Evolutionary conservation across 1,139 yeast genomes (phyloP).

Genomic region (Wickerhamomyces sp.): DNA sequence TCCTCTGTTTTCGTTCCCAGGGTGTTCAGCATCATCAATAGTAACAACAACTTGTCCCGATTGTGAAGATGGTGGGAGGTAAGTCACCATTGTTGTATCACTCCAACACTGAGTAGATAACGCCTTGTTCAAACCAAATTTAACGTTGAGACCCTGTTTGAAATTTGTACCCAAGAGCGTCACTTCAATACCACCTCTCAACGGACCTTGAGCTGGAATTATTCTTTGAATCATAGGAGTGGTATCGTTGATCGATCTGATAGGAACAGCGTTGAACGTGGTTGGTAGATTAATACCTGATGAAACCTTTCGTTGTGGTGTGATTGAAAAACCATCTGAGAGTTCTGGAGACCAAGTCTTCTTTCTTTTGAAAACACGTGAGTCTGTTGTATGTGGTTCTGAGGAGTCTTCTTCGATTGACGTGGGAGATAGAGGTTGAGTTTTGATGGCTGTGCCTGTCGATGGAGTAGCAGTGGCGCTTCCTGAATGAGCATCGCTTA

Average conservation of each 20-base stretch:
- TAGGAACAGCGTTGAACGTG: conserved; percentile 2
- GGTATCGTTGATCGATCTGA: conserved; percentile 3
- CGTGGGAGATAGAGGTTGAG: conserved; percentile 47
- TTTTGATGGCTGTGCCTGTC: conserved; percentile 1
- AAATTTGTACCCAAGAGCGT: conserved; percentile 85
- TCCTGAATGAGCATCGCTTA: conserved; percentile 3
- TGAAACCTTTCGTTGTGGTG: conserved; percentile 24
- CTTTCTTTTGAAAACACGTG: conserved; percentile 34
- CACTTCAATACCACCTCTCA: conserved; percentile 92
- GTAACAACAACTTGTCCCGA: conserved; percentile 92
- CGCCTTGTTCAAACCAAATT: conserved; percentile 81
- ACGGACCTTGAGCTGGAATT: conserved; percentile 92
- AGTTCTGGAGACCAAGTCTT: conserved; percentile 29
- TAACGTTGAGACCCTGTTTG: conserved; percentile 73
- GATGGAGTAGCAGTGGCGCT: background rate
- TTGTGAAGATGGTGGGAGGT: conserved; percentile 80
- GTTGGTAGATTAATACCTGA: conserved; percentile 2
- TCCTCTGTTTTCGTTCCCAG: conserved; percentile 11
- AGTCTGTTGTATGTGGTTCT: conserved; percentile 43
- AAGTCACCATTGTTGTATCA: conserved; percentile 87
- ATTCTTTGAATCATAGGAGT: conserved; percentile 57
- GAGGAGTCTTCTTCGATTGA: conserved; percentile 67
- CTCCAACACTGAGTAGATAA: conserved; percentile 95
- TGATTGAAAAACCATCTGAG: conserved; percentile 24
- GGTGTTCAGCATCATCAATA: conserved; percentile 44